phyloP scores from a whole-genome alignment of 2,329 filamentous ascomycete genomes.

The Coleophoma eucalyptorum region DNA sequence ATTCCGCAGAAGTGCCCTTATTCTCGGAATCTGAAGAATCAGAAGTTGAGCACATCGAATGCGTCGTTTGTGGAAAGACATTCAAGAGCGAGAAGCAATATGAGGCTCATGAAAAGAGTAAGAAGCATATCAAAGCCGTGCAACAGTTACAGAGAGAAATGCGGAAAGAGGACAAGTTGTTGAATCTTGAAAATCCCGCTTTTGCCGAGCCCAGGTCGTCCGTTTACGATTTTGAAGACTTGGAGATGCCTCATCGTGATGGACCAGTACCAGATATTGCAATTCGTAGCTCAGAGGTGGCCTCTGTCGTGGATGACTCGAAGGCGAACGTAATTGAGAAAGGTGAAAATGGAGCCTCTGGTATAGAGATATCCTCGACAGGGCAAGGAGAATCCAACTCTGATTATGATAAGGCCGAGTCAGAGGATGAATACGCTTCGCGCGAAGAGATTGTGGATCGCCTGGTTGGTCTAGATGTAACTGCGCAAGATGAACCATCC shows the following conservation, averaged over 20 bases:
- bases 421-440: slow-evolving; percentile 28
- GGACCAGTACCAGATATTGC: not conserved
- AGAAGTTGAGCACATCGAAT: slow-evolving; percentile 61
- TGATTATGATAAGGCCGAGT: slow-evolving; percentile 2
- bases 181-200: slow-evolving; percentile 40
- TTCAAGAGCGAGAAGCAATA: slow-evolving; percentile 94
- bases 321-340: not conserved
- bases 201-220: slow-evolving; percentile 3
- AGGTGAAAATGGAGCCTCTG: not conserved
- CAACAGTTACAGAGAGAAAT: slow-evolving; percentile 78
- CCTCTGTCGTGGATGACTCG: not conserved
- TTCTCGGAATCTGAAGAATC: slow-evolving; percentile 53
- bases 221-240: slow-evolving; percentile 15
- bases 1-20: slow-evolving; percentile 44
- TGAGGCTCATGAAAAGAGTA: slow-evolving; percentile 90
- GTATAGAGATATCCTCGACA: not conserved
- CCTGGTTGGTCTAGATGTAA: slow-evolving; percentile 7
- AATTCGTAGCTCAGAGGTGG: not conserved
- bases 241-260: slow-evolving; percentile 9
- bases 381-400: slow-evolving; percentile 2
- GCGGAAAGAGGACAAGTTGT: slow-evolving; percentile 69
- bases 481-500: slow-evolving; percentile 14
- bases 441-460: slow-evolving; percentile 22
- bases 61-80: slow-evolving; percentile 70
- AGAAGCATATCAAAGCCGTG: slow-evolving; percentile 88